phyloP scores from a whole-genome alignment of 495 filamentous ascomycete species.

The Penicillium parvum region DNA sequence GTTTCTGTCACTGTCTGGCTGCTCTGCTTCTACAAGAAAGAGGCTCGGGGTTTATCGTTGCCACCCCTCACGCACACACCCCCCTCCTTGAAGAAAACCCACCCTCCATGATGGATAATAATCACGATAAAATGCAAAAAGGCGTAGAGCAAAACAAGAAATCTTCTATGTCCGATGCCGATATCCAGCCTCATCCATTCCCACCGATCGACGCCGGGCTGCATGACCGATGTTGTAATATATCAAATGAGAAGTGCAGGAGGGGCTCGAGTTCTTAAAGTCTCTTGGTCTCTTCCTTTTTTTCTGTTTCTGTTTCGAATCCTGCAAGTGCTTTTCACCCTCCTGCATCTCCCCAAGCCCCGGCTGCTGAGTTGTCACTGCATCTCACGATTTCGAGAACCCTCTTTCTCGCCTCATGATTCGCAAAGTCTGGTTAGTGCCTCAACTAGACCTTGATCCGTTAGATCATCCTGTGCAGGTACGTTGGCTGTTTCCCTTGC shows the following conservation, averaged over 20 bases:
- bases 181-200: conserved; percentile 27
- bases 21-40: no score
- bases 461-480: conserved; percentile 15
- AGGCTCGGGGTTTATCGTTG: conserved; percentile 22
- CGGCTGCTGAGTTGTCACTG: conserved; percentile 26
- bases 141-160: conserved; percentile 1
- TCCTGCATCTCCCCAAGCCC: conserved; percentile 10
- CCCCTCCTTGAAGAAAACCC: background rate
- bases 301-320: no score
- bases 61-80: conserved; percentile 11
- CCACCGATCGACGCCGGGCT: conserved; percentile 43
- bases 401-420: conserved; percentile 15
- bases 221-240: conserved; percentile 48
- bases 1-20: conserved; percentile 10
- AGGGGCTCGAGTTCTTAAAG: conserved; percentile 41
- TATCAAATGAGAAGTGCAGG: conserved; percentile 52
- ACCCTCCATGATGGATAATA: conserved; percentile 3
- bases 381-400: conserved; percentile 15
- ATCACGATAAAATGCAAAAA: conserved; percentile 6
- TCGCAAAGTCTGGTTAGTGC: conserved; percentile 12
- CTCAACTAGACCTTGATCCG: conserved; percentile 10
- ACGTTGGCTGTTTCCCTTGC: conserved; percentile 4
- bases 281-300: conserved; percentile 26
- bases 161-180: conserved; percentile 15
- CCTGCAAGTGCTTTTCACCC: conserved; percentile 28